phyloP scores from a whole-genome alignment of 179 eudicot species.

The Camellia oleifera region DNA sequence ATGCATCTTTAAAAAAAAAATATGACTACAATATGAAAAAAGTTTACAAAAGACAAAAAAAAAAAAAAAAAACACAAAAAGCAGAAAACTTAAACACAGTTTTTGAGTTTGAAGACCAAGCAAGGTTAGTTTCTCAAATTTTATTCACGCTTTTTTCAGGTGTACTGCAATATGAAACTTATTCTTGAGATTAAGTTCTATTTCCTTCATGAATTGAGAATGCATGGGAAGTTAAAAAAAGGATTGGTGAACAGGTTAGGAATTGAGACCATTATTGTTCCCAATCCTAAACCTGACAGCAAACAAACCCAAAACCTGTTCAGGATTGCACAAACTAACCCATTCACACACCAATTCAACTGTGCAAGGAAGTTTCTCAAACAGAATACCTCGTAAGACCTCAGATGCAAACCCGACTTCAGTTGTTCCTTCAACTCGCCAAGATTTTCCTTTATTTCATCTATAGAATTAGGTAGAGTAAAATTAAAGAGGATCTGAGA shows the following conservation, averaged over 20 bases:
- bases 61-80: too few species aligned
- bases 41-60: too few species aligned
- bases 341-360: neutral
- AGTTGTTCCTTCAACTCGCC: conserved; percentile 47
- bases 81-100: too few species aligned
- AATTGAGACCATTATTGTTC: neutral
- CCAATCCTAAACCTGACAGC: neutral
- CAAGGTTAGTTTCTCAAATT: neutral
- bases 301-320: neutral
- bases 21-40: too few species aligned
- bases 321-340: conserved; percentile 5
- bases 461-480: conserved; percentile 42
- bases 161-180: neutral
- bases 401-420: conserved; percentile 43
- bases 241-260: too few species aligned
- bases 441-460: conserved; percentile 43
- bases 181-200: neutral
- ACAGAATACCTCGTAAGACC: conserved; percentile 45
- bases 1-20: too few species aligned
- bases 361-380: neutral
- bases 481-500: conserved; percentile 42
- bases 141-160: neutral
- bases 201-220: neutral
- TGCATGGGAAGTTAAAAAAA: neutral
- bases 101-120: too few species aligned